Evolutionary conservation across 1,139 yeast genomes (phyloP).

Genomic region (Zygotorulaspora mrakii): DNA sequence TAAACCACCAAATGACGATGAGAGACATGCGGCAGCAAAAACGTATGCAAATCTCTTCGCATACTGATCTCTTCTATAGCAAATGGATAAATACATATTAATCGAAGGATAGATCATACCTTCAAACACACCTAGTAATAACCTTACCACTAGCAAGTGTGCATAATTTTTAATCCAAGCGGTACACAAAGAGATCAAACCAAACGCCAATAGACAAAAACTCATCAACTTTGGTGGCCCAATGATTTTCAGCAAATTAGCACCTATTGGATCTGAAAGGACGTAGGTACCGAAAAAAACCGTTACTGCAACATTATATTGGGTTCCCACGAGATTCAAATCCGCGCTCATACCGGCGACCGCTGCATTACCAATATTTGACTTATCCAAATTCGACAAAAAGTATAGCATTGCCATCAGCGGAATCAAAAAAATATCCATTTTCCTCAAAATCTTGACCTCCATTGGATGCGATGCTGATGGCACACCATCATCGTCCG

Average conservation of each 20-base stretch:
- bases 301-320: constrained; percentile 52
- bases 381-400: constrained; percentile 54
- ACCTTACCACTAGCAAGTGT: constrained; percentile 45
- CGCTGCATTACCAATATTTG: constrained; percentile 58
- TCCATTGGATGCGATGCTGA: constrained; percentile 37
- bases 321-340: constrained; percentile 45
- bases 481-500: constrained; percentile 31
- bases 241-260: constrained; percentile 39
- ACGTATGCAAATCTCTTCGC: constrained; percentile 44
- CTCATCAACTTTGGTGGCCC: constrained; percentile 37
- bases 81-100: constrained; percentile 41
- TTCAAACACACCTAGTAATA: constrained; percentile 52
- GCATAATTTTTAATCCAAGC: constrained; percentile 45
- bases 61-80: constrained; percentile 43
- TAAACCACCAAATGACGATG: constrained; percentile 49
- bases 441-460: constrained; percentile 43
- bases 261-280: constrained; percentile 51
- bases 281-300: constrained; percentile 56
- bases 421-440: constrained; percentile 52
- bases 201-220: constrained; percentile 42
- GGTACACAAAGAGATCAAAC: constrained; percentile 50
- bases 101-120: constrained; percentile 53
- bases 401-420: constrained; percentile 51
- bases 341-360: constrained; percentile 54
- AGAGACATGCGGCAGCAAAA: constrained; percentile 43